Evolutionary conservation across 192 early-diverging fungal species (phyloP), one percentile per base, ranked within the genome.

Genomic region (Backusella luteola): DNA sequence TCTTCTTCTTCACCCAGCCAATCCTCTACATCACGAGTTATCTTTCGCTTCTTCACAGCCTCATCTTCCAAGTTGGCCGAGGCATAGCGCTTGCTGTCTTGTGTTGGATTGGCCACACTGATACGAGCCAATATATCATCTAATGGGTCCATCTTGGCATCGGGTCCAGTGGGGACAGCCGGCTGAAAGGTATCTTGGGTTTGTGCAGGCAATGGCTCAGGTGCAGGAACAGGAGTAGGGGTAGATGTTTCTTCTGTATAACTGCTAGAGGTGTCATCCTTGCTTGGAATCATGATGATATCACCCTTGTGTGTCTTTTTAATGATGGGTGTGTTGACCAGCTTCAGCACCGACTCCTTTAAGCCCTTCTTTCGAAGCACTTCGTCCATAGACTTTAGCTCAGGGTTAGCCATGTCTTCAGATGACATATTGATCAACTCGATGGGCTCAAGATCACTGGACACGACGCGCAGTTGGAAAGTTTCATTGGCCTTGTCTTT

Each of bases 371-470:
- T 79, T 42, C 91, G 83, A 26, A 89, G 77, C 35, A 85, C 82
- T 41, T 88, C 91, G 3, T 83, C 81, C 71, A 88, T 87, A 3
- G 83, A 85, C 74, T 90, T 85, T 11, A 93, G 78, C 69, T 89
- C 90, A 1, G 93, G 92, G 73, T 93, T 95, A 0, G 96, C 97
- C 90, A 99, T 93, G 63, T 98, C 97, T 69, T 93, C 93, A 15
- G 89, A 90, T 8, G 90, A 87, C 91, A 98, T 95, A 6, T 86
- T 85, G 34, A 94, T 92, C 69, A 98, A 89, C 6, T 85, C 83
- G 63, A 88, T 84, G 4, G 88, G 85, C 2, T 85, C 70, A 19
- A 97, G 74, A 9, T 89, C 85, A 17, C 92, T 93, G 14, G 81
- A 85, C 3, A 94, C 77, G 4, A 98, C 85, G 21, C 84, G 79